Evolutionary conservation across 495 filamentous ascomycete genomes (phyloP).

Genomic region (Lichina pygmaea): DNA sequence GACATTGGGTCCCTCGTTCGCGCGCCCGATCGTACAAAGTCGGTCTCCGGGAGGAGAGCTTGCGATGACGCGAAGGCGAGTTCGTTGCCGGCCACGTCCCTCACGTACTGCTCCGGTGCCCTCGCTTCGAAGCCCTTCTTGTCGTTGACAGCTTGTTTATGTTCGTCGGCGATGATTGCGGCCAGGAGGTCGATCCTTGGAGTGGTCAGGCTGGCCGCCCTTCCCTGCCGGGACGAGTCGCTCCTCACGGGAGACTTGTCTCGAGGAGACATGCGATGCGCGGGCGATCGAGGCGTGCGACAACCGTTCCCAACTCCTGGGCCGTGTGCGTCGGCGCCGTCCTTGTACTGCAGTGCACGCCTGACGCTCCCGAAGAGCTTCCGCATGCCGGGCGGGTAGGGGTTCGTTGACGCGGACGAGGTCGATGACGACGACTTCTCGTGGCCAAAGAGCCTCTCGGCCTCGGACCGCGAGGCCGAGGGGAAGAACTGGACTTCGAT

Average conservation of each 20-base stretch:
- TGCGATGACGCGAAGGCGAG: background rate
- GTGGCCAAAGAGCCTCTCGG: background rate
- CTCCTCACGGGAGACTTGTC: background rate
- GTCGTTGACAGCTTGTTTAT: constrained; percentile 31
- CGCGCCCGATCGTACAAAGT: no score
- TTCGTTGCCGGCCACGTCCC: background rate
- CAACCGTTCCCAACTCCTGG: background rate
- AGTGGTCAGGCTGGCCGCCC: background rate
- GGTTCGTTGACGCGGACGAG: constrained; percentile 10
- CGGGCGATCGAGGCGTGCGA: background rate
- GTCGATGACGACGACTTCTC: background rate
- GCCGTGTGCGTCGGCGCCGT: constrained; percentile 14
- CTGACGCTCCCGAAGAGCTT: constrained; percentile 70
- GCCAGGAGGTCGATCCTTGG: constrained; percentile 45
- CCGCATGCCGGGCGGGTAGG: constrained; percentile 22
- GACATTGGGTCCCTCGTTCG: constrained; percentile 20
- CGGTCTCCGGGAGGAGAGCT: no score
- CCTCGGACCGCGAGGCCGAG: constrained; percentile 13
- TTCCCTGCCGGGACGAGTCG: background rate
- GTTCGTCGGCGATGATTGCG: constrained; percentile 48
- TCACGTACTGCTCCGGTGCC: background rate
- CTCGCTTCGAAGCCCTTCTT: constrained; percentile 14
- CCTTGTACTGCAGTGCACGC: constrained; percentile 54
- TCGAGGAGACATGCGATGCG: background rate
- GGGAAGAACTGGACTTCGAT: constrained; percentile 20